These are phyloP conservation scores for Candida labiduridarum DNA, from an alignment of 1,139 yeast species.

Conservation along the genomic window DNA sequence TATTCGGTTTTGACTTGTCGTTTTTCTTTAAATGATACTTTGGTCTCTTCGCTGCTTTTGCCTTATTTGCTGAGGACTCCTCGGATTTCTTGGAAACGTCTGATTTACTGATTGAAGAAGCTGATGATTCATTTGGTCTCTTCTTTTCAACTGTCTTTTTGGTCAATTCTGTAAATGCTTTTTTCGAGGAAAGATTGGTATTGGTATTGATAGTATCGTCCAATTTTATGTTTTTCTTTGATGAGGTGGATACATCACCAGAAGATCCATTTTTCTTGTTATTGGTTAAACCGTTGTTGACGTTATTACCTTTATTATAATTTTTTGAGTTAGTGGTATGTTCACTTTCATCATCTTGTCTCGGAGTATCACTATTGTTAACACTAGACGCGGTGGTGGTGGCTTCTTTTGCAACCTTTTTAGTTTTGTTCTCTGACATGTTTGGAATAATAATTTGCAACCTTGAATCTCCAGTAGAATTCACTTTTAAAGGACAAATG, in stretches of 20 bases:
- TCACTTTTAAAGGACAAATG: no score
- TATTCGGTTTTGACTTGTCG: background rate
- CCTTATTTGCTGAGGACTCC: background rate
- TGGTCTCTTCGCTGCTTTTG: background rate
- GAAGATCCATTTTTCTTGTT: background rate
- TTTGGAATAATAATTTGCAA: background rate
- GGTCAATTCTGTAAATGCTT: background rate
- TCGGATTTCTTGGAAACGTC: slow-evolving; percentile 4
- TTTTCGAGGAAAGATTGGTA: background rate
- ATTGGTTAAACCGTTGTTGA: background rate
- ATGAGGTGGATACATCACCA: background rate
- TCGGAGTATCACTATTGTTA: background rate
- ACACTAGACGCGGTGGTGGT: background rate
- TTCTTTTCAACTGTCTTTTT: slow-evolving; percentile 2
- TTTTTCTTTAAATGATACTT: background rate
- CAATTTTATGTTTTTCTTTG: background rate
- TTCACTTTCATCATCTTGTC: background rate
- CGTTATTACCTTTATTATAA: background rate
- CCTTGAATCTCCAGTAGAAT: background rate
- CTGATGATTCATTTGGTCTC: slow-evolving; percentile 4
- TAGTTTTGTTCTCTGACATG: slow-evolving; percentile 3
- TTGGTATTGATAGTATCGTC: background rate
- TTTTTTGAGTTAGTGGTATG: background rate
- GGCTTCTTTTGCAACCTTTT: background rate
- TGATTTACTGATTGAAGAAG: slow-evolving; percentile 6